These are phyloP conservation scores for Cladophialophora carrionii DNA, from an alignment of 2,329 filamentous ascomycete species.

Conservation along the genomic window DNA sequence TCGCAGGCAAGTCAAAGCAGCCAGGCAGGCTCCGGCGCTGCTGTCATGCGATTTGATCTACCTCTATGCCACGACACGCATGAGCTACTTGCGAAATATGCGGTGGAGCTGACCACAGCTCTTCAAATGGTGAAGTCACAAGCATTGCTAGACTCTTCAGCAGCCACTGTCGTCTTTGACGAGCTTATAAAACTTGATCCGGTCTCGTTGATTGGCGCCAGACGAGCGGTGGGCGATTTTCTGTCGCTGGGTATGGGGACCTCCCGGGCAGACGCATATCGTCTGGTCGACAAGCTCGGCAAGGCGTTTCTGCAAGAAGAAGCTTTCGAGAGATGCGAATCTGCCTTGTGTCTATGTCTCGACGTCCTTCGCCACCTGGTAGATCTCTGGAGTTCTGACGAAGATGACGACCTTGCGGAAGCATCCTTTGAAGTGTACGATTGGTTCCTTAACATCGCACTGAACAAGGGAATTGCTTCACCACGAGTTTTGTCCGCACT, in stretches of 20 bases:
- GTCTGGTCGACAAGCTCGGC: slow-evolving; percentile 53
- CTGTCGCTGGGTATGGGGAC: slow-evolving; percentile 23
- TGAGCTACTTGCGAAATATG: slow-evolving; percentile 18
- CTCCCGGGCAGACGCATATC: slow-evolving; percentile 44
- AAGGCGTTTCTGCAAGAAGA: slow-evolving; percentile 57
- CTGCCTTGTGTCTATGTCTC: slow-evolving; percentile 68
- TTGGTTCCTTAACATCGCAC: slow-evolving; percentile 70
- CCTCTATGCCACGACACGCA: slow-evolving; percentile 22
- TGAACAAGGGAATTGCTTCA: slow-evolving; percentile 72
- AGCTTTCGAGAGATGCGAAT: slow-evolving; percentile 73
- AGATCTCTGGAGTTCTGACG: slow-evolving; percentile 63
- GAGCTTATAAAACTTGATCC: slow-evolving; percentile 31
- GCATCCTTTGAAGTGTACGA: slow-evolving; percentile 75
- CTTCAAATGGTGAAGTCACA: slow-evolving; percentile 25
- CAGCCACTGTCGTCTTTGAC: slow-evolving; percentile 23
- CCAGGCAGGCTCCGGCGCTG: not conserved
- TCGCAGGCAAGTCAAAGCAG: slow-evolving; percentile 23
- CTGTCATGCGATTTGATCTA: slow-evolving; percentile 21
- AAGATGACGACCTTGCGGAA: slow-evolving; percentile 63
- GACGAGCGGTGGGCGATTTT: slow-evolving; percentile 28
- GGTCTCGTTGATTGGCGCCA: slow-evolving; percentile 25
- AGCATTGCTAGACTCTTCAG: slow-evolving; percentile 20
- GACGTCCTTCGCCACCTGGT: slow-evolving; percentile 68
- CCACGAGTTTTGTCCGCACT: slow-evolving; percentile 68
- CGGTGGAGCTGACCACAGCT: slow-evolving; percentile 22